Evolutionary conservation across 176 grass and related monocot species (phyloP), one percentile per base, ranked within the genome.

Genomic region (Phoenix roebelenii): DNA sequence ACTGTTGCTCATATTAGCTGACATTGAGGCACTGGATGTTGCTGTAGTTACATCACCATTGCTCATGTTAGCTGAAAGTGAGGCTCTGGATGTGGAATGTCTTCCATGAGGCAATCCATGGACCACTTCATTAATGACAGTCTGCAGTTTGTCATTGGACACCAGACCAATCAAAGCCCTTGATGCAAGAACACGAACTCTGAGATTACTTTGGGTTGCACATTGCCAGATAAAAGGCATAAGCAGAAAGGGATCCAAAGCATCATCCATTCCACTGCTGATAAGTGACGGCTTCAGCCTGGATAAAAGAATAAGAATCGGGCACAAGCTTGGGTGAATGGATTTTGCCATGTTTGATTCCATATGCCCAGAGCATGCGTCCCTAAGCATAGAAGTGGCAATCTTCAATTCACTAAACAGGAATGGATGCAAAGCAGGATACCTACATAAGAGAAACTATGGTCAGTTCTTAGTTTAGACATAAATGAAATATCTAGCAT

Each of bases 221-320:
- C 92, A 97, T 74, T 54, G 90, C 67, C 82, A 84, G 51, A 97
- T 91, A 76, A 85, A 97, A 72, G 81, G 92, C 52, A 83, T 70
- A 80, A 97, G 82, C 64, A 84, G 75, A 75, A 85, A 97, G 22
- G 92, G 92, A 63, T 97, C 92, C 58, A 97, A 79, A 58, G 78
- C 59, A 85, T 88, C 86, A 64, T 90, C 83, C 63, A 72, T 72
- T 78, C 69, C 78, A 66, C 66, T 70, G 71, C 83, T 91, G 61
- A 91, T 76, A 63, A 78, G 78, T 12, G 92, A 91, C 10, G 92
- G 92, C 50, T 97, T 97, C 25, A 97, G 76, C 50, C 84, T 89
- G 65, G 83, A 88, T 67, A 97, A 67, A 70, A 97, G 81, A 75
- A 97, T 97, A 79, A 97, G 86, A 80, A 97, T 88, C 6, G 92